These are phyloP conservation scores for Aureobasidium sp. DNA, from an alignment of 2,329 filamentous ascomycete species.

Conservation along the genomic window DNA sequence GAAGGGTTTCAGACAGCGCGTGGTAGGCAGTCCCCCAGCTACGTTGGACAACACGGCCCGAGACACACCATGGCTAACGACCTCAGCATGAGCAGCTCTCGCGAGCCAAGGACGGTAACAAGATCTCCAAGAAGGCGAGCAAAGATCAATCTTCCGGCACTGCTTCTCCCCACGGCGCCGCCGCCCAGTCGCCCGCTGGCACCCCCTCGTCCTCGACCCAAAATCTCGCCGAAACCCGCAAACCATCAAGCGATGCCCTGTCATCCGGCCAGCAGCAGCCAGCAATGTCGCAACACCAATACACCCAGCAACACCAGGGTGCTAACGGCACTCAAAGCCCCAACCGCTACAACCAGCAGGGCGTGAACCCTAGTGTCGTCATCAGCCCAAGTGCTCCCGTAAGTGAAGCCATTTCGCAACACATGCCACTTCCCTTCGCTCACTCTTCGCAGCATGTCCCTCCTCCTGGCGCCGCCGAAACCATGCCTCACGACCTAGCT, in stretches of 20 bases:
- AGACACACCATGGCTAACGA: slow-evolving; percentile 11
- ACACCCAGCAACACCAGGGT: slow-evolving; percentile 18
- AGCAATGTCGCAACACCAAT: slow-evolving; percentile 28
- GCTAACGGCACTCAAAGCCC: slow-evolving; percentile 6
- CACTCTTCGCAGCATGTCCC: slow-evolving; percentile 63
- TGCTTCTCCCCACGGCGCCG: slow-evolving; percentile 60
- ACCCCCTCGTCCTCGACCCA: slow-evolving; percentile 88
- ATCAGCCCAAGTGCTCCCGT: slow-evolving; percentile 92
- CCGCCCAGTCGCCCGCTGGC: slow-evolving; percentile 49
- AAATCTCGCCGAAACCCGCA: slow-evolving; percentile 74
- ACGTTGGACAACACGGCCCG: slow-evolving; percentile 34
- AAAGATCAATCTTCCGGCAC: slow-evolving; percentile 50
- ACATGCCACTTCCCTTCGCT: slow-evolving; percentile 16
- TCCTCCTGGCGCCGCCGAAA: slow-evolving; percentile 87
- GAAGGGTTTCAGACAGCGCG: slow-evolving; percentile 96
- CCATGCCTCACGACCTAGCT: slow-evolving; percentile 94
- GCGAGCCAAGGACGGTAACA: slow-evolving; percentile 80
- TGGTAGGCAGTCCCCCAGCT: slow-evolving; percentile 56
- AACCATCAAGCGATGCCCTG: slow-evolving; percentile 44
- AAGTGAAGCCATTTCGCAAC: slow-evolving; percentile 34
- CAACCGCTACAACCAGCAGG: slow-evolving; percentile 14
- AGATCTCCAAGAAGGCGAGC: slow-evolving; percentile 53
- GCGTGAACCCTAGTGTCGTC: slow-evolving; percentile 64
- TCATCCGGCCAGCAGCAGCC: slow-evolving; percentile 9
- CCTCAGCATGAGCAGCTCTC: slow-evolving; percentile 72